phyloP scores from a whole-genome alignment of 495 filamentous ascomycete species.

The Alectoria sarmentosa region DNA sequence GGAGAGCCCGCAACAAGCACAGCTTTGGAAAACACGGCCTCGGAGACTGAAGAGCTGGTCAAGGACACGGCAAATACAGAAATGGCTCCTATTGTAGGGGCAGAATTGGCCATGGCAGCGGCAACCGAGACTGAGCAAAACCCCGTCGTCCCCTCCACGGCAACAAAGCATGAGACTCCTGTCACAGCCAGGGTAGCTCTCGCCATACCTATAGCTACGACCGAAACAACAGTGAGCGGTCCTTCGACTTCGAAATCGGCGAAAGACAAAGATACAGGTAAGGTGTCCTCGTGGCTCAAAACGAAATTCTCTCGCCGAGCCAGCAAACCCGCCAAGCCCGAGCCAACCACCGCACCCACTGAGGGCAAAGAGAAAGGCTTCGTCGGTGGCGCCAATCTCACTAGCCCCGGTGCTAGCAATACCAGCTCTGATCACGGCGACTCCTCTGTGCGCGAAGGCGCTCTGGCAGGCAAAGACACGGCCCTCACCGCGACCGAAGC shows the following conservation, averaged over 20 bases:
- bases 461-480: conserved; percentile 39
- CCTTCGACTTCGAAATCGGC: conserved; percentile 24
- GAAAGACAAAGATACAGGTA: conserved; percentile 31
- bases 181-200: conserved; percentile 26
- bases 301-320: conserved; percentile 41
- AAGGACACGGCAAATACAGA: conserved; percentile 12
- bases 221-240: conserved; percentile 28
- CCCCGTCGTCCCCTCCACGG: conserved; percentile 11
- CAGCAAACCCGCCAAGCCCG: conserved; percentile 28
- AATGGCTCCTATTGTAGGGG: conserved; percentile 14
- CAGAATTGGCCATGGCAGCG: conserved; percentile 5
- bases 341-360: conserved; percentile 17
- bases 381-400: conserved; percentile 41
- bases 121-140: not conserved
- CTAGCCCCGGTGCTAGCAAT: conserved; percentile 30
- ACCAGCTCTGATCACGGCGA: conserved; percentile 35
- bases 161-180: conserved; percentile 20
- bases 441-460: conserved; percentile 43
- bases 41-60: conserved; percentile 8
- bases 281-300: conserved; percentile 55
- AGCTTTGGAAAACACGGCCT: conserved; percentile 1
- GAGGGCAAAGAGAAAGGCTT: conserved; percentile 34
- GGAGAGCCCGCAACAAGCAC: conserved; percentile 11
- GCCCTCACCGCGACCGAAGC: conserved; percentile 16
- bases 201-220: conserved; percentile 26